Conservation (phyloP, 2,329 filamentous ascomycete genomes). For the Fusarium subglutinans region DNA sequence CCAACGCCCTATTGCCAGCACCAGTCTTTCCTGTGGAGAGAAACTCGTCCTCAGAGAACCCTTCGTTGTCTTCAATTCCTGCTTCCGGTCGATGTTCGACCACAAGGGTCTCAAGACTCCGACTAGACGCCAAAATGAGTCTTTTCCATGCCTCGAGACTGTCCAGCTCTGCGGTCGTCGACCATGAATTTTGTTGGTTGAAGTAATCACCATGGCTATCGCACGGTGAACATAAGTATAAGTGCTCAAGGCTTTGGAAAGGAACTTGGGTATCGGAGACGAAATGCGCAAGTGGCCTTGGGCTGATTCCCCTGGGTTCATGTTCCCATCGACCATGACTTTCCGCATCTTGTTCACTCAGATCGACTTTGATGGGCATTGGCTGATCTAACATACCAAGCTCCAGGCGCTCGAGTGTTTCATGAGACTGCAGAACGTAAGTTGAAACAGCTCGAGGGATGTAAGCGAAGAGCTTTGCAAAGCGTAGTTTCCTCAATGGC, state of each 20-base stretch:
- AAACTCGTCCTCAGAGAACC: constrained; percentile 14
- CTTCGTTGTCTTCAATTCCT: constrained; percentile 6
- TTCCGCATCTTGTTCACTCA: neutral
- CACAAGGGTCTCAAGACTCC: constrained; percentile 13
- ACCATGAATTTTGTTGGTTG: constrained; percentile 17
- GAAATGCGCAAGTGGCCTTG: constrained; percentile 9
- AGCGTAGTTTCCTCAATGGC: neutral
- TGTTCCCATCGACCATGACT: neutral
- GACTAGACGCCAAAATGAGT: neutral
- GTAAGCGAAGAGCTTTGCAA: constrained; percentile 23
- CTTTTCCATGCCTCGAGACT: neutral
- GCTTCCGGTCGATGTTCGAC: constrained; percentile 24
- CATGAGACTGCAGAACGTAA: constrained; percentile 8
- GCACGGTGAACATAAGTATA: constrained; percentile 9
- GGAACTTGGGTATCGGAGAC: accelerated
- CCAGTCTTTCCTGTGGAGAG: neutral
- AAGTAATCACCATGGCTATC: constrained; percentile 4
- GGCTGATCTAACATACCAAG: constrained; percentile 26
- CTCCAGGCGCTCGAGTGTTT: constrained; percentile 13
- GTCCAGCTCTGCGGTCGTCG: neutral
- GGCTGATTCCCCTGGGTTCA: neutral
- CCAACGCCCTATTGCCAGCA: neutral
- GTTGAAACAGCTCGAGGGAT: neutral
- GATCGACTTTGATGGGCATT: neutral
- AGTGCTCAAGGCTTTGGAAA: neutral